A percentile compares a stretch with the other conserved stretches of the same genome.
phyloP scores from a whole-genome alignment of 176 grass and related monocot genomes.

The Phyllostachys edulis region DNA sequence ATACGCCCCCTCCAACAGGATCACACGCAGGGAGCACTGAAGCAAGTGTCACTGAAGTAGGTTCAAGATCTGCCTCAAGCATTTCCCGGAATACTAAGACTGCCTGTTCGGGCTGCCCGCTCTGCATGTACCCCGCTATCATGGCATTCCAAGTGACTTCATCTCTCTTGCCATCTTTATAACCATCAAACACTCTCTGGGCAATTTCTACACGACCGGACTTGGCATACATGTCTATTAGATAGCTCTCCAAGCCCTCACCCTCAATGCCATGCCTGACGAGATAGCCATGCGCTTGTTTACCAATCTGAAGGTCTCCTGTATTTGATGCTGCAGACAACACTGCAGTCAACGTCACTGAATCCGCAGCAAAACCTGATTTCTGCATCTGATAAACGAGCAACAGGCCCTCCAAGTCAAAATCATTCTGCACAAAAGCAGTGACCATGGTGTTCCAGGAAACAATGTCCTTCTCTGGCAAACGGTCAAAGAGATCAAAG shows the following conservation, averaged over 20 bases:
- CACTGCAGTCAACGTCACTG: conserved; percentile 66
- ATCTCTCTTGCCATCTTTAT: conserved; percentile 41
- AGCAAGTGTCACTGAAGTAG: conserved; percentile 78
- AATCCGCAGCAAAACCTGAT: conserved; percentile 63
- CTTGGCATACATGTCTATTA: conserved; percentile 96
- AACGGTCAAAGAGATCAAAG: conserved; percentile 64
- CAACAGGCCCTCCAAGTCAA: conserved; percentile 73
- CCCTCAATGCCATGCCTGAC: conserved; percentile 61
- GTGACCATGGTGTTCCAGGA: conserved; percentile 97
- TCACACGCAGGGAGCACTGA: conserved; percentile 73
- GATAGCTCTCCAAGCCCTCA: conserved; percentile 87
- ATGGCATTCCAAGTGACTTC: conserved; percentile 97
- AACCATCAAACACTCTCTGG: conserved; percentile 63
- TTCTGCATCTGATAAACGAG: conserved; percentile 81
- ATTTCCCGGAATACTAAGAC: conserved; percentile 55
- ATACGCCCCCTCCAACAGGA: conserved; percentile 51
- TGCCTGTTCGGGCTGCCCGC: conserved; percentile 55
- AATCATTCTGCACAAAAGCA: conserved; percentile 87
- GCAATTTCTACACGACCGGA: conserved; percentile 64
- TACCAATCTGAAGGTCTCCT: conserved; percentile 66
- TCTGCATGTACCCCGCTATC: conserved; percentile 76
- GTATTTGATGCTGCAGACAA: conserved; percentile 85
- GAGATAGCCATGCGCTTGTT: conserved; percentile 79
- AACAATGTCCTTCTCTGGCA: conserved; percentile 81
- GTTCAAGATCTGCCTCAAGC: conserved; percentile 57